A percentile compares a stretch with the other conserved stretches of the same genome.
These are phyloP conservation scores for Pseudogymnoascus sp. DNA, from an alignment of 2,329 filamentous ascomycete genomes.

Conservation along the genomic window DNA sequence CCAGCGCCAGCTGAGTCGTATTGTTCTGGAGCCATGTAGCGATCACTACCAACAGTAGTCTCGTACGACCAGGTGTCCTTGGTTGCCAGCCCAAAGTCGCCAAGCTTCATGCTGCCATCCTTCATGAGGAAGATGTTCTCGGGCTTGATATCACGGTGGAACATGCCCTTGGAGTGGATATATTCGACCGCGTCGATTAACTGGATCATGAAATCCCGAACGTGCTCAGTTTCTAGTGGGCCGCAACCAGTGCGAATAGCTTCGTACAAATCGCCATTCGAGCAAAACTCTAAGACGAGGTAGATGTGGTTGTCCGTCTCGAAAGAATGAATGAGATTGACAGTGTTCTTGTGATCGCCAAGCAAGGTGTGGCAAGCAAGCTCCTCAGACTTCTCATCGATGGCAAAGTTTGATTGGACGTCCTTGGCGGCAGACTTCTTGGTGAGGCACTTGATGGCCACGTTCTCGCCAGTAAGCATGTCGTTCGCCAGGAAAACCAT, in stretches of 20 bases:
- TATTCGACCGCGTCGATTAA: conserved; percentile 83
- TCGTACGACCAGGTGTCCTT: conserved; percentile 86
- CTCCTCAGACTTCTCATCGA: conserved; percentile 80
- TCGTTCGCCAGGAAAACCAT: conserved; percentile 96
- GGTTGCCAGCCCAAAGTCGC: conserved; percentile 91
- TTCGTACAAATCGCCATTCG: conserved; percentile 93
- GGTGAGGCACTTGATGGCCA: conserved; percentile 94
- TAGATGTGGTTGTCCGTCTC: conserved; percentile 88
- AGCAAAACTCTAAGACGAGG: conserved; percentile 90
- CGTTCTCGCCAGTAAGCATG: conserved; percentile 64
- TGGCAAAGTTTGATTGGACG: conserved; percentile 54
- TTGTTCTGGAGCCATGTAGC: conserved; percentile 98
- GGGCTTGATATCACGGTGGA: conserved; percentile 97
- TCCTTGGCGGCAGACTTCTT: conserved; percentile 64
- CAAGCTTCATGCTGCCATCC: conserved; percentile 85
- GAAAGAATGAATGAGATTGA: conserved; percentile 85
- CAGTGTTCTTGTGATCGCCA: conserved; percentile 78
- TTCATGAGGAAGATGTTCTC: conserved; percentile 96
- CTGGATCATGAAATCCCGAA: conserved; percentile 94
- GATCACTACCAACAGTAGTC: conserved; percentile 89
- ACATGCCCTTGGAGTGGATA: conserved; percentile 85
- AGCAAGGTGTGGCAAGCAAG: conserved; percentile 72
- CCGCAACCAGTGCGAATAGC: conserved; percentile 85
- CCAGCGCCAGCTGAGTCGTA: conserved; percentile 82
- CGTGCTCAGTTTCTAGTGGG: conserved; percentile 89